These are phyloP conservation scores for Rhododendron mucronatum DNA, from an alignment of 148 eudicot genomes.

Conservation along the genomic window DNA sequence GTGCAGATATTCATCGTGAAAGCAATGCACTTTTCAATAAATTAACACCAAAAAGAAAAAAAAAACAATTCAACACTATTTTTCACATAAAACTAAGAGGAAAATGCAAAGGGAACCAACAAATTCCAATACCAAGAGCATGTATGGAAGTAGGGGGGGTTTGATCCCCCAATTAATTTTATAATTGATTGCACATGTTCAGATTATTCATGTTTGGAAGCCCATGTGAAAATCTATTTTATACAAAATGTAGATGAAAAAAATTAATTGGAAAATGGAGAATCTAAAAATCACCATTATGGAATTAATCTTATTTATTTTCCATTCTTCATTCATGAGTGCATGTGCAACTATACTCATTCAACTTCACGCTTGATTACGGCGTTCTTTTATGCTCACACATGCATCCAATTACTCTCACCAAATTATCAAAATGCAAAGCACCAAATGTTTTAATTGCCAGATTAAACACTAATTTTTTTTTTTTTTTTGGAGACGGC, in stretches of 20 bases:
- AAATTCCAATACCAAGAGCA: neutral
- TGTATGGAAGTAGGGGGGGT: too few relatives aligned
- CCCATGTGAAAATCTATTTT: neutral
- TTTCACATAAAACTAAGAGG: neutral
- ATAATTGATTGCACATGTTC: neutral
- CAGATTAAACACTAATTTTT: too few relatives aligned
- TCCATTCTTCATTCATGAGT: neutral
- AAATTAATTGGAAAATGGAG: neutral
- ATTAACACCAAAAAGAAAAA: too few relatives aligned
- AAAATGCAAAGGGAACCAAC: neutral
- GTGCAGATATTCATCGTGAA: too few relatives aligned
- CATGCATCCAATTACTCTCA: neutral
- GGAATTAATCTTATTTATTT: too few relatives aligned
- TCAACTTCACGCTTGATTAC: neutral
- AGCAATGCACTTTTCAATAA: neutral
- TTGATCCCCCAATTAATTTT: too few relatives aligned
- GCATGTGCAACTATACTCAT: neutral
- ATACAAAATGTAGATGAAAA: neutral
- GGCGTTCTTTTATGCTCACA: neutral
- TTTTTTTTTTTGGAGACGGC: too few relatives aligned
- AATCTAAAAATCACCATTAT: neutral
- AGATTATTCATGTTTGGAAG: neutral
- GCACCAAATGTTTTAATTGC: neutral
- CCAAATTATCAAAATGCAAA: neutral
- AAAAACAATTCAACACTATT: neutral